Evolutionary conservation across 2,329 filamentous ascomycete genomes (phyloP).

Genomic region (Colletotrichum karsti): DNA sequence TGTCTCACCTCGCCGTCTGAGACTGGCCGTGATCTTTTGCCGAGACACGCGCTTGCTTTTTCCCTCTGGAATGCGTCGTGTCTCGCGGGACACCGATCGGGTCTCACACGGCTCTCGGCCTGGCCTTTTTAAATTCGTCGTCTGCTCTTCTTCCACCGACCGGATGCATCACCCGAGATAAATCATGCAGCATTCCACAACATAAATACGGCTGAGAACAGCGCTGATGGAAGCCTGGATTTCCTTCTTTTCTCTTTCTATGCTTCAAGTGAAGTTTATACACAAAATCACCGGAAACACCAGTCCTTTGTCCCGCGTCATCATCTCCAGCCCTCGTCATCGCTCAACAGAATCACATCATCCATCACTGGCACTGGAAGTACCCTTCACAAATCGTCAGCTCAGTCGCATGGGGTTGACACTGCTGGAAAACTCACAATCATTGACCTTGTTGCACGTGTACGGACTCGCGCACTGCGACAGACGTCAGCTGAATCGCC

Average conservation of each 20-base stretch:
- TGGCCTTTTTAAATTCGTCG: not conserved
- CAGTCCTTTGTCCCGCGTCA: not conserved
- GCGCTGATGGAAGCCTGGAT: not conserved
- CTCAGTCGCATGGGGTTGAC: not conserved
- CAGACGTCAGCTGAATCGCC: not conserved
- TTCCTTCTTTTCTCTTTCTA: not conserved
- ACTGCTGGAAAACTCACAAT: not conserved
- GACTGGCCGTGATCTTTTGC: not conserved
- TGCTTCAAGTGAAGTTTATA: not conserved
- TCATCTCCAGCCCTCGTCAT: not conserved
- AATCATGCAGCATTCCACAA: not conserved
- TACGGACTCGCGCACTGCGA: conserved; percentile 14
- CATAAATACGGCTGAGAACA: not conserved
- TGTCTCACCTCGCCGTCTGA: not conserved
- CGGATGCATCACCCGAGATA: not conserved
- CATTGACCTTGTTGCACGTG: conserved; percentile 15
- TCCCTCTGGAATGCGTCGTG: conserved; percentile 19
- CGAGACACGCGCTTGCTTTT: conserved; percentile 10
- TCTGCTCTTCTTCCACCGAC: not conserved
- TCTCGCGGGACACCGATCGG: not conserved
- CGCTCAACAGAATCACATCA: not conserved
- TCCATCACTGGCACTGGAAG: conserved; percentile 13
- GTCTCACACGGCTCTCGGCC: not conserved
- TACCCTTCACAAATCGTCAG: conserved; percentile 15
- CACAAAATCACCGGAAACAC: not conserved